phyloP scores from a whole-genome alignment of 2,329 filamentous ascomycete genomes.

The Blastomyces gilchristii region DNA sequence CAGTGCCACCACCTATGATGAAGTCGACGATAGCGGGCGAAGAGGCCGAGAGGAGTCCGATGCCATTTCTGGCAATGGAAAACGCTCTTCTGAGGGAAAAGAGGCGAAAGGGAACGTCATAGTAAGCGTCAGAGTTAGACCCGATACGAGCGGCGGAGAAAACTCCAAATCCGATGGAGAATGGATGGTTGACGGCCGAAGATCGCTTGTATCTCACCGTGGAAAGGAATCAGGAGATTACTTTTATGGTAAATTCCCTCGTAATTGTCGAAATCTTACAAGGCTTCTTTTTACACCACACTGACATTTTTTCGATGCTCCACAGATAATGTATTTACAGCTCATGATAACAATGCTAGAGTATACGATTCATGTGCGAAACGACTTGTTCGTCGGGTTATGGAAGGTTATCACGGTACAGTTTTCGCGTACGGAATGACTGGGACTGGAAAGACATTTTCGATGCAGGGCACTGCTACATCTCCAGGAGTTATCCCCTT shows the following conservation, averaged over 20 bases:
- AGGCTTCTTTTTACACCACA: too few species aligned
- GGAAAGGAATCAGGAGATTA: conserved; percentile 91
- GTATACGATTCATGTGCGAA: conserved; percentile 95
- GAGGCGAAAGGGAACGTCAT: conserved; percentile 90
- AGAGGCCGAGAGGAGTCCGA: conserved; percentile 25
- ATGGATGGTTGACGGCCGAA: conserved; percentile 83
- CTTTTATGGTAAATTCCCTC: conserved; percentile 59
- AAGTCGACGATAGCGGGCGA: conserved; percentile 49
- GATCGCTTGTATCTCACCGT: conserved; percentile 68
- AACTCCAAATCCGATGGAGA: conserved; percentile 61
- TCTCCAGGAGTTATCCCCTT: conserved; percentile 94
- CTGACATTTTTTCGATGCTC: not conserved
- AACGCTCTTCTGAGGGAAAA: conserved; percentile 34
- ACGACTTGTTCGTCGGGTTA: conserved; percentile 84
- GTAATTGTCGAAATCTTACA: not conserved
- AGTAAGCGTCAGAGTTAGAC: conserved; percentile 87
- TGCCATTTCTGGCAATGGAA: conserved; percentile 20
- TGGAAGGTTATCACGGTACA: conserved; percentile 98
- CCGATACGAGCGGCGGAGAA: conserved; percentile 59
- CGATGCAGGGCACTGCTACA: conserved; percentile 95
- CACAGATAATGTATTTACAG: conserved; percentile 89
- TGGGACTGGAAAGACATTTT: conserved; percentile 96
- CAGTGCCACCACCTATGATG: conserved; percentile 80
- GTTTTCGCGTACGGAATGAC: conserved; percentile 99
- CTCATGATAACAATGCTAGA: conserved; percentile 83